These are phyloP conservation scores for Rhodotorula sp. DNA, from an alignment of 1,284 basidiomycete genomes.

Conservation along the genomic window DNA sequence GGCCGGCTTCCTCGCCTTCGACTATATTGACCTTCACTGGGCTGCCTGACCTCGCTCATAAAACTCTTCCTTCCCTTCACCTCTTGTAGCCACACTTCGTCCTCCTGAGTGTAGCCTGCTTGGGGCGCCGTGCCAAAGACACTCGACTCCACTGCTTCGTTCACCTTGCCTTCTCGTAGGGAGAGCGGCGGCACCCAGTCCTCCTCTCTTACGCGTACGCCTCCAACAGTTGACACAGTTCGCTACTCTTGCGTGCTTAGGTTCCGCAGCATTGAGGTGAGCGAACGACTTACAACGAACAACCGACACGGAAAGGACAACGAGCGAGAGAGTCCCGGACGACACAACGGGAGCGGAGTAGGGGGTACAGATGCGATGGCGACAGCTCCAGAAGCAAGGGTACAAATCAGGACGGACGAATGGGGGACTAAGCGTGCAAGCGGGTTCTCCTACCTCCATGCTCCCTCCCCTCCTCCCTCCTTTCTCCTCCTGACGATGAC, in stretches of 20 bases:
- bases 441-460: too few relatives aligned
- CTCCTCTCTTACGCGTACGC: too few relatives aligned
- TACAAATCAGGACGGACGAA: neutral
- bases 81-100: too few relatives aligned
- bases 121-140: too few relatives aligned
- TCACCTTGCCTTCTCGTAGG: too few relatives aligned
- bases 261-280: too few relatives aligned
- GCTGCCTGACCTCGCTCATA: neutral
- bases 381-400: neutral
- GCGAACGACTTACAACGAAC: neutral
- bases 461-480: neutral
- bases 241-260: too few relatives aligned
- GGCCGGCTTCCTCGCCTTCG: neutral
- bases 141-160: too few relatives aligned
- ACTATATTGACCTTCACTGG: neutral
- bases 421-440: too few relatives aligned
- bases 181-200: too few relatives aligned
- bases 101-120: too few relatives aligned
- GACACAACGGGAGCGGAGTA: neutral
- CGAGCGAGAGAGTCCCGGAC: neutral
- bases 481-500: neutral
- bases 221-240: too few relatives aligned
- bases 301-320: neutral
- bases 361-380: neutral
- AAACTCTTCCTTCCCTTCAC: neutral